Evolutionary conservation across 192 early-diverging fungal genomes (phyloP), one percentile per base, ranked within the genome.

Genomic region (Geosiphon pyriformis): DNA sequence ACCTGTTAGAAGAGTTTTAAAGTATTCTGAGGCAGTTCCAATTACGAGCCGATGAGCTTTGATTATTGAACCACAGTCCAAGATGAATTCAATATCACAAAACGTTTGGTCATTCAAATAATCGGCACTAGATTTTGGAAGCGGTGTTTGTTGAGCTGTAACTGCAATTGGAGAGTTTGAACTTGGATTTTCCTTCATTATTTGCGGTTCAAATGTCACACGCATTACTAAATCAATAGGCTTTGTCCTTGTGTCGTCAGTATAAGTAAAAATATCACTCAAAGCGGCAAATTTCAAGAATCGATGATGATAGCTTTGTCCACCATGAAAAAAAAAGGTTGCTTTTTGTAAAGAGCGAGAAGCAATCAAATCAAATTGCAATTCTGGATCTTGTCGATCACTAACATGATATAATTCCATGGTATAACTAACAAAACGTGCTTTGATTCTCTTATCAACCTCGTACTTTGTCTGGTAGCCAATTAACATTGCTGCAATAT

Each of bases 1-100:
- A 18, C 63, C 51, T 23, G 8, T 12, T 8, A 65, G 37, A 18
- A 65, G 25, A 11, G 29, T 65, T 65, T 65, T 30, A 54, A 65
- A 65, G 34, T 65, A 65, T n/a, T 1, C 31, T 17, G 51, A 54
- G 15, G 12, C 20, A 12, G 51, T 17, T 2, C 27, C 30, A n/a
- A 65, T 29, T 30, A 65, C 8, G 8, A 65, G 12, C 23, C 51
- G 26, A 54, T 54, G 50, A 26, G 63, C 63, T 54, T 65, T 65
- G 20, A 65, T 34, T 7, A 29, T 18, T 35, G 50, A 26, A 23
- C 64, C 64, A 65, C 64, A 65, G 35, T 65, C 64, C 20, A 65
- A 54, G 25, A 26, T 29, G 7, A 65, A 55, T 42, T 53, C 52
- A 23, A 65, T 42, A 22, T 65, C 64, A 20, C 47, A 23, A 55